Evolutionary conservation across 1,284 basidiomycete genomes (phyloP), one percentile per base, ranked within the genome.

Genomic region (Cerrena zonata): DNA sequence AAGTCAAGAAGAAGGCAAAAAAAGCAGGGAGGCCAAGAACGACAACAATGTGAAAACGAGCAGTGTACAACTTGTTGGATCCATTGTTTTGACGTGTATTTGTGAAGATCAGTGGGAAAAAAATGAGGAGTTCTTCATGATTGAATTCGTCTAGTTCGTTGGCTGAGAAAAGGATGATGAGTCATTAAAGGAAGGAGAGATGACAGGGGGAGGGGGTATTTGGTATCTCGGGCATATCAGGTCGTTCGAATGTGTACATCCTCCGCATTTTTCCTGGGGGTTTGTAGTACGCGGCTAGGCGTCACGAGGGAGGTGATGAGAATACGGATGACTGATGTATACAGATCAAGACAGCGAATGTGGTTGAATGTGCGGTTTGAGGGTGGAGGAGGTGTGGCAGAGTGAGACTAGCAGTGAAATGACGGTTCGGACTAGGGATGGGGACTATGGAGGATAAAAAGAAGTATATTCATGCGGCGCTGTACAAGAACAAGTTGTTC

Each of bases 401-500:
- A 42, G 24, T 40, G 21, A 42, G 41, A 42, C 41, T 13, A 23
- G 21, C 41, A 5, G 22, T 19, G 22, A 19, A 10, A 24, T 10
- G n/a, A 24, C 41, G 23, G 41, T 22, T 23, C 5, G 21, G 22
- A 5, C 3, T 5, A 15, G 3, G 41, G 5, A 42, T 42, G 41
- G 41, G 13, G n/a, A n/a, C n/a, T n/a, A 42, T 42, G 23, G 15
- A 7, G 30, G 19, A 23, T 42, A 22, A 42, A 24, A 42, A 11
- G 7, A 40, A 22, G 19, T 19, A 24, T 42, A 22, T 22, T 86
- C 70, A 90, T 75, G 86, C 87, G 55, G 86, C 86, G 68, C 87
- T 89, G 69, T 90, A 90, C 66, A 90, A 72, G 77, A 86, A 94
- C 73, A 94, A 69, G 69, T 95, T 94, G 79, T 95, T 94, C 60